A percentile compares a stretch with the other conserved stretches of the same genome.
phyloP scores from a whole-genome alignment of 495 filamentous ascomycete genomes.

The Penicillium angulare region DNA sequence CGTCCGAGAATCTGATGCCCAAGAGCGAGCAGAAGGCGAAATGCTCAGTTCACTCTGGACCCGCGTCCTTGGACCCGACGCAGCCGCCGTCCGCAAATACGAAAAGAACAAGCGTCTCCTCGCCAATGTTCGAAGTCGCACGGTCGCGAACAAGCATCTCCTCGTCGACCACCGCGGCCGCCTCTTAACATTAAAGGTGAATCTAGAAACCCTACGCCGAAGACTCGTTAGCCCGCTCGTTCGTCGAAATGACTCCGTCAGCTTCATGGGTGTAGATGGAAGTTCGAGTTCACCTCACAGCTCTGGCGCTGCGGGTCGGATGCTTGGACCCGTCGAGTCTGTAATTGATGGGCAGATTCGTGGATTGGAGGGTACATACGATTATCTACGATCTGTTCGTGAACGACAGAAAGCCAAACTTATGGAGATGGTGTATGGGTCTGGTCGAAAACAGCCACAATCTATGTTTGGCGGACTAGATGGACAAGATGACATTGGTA shows the following conservation, averaged over 20 bases:
- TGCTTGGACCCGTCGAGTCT: constrained; percentile 51
- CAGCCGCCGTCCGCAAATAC: constrained; percentile 73
- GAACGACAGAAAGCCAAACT: constrained; percentile 78
- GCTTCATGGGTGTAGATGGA: constrained; percentile 36
- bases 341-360: constrained; percentile 79
- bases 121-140: constrained; percentile 71
- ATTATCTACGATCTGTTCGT: constrained; percentile 68
- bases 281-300: constrained; percentile 31
- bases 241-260: constrained; percentile 57
- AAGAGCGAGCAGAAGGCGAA: constrained; percentile 75
- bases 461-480: constrained; percentile 28
- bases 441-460: constrained; percentile 38
- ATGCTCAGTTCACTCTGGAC: constrained; percentile 84
- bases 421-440: constrained; percentile 76
- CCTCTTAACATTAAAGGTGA: constrained; percentile 73
- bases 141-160: constrained; percentile 80
- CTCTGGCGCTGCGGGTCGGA: constrained; percentile 41
- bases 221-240: constrained; percentile 82
- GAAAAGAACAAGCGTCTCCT: constrained; percentile 80
- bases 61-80: constrained; percentile 71
- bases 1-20: constrained; percentile 72
- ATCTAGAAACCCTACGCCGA: constrained; percentile 70
- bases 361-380: constrained; percentile 74
- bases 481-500: constrained; percentile 15
- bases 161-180: constrained; percentile 80